Evolutionary conservation across 208 protist species (phyloP).

Genomic region (Crithidia expoeki): DNA sequence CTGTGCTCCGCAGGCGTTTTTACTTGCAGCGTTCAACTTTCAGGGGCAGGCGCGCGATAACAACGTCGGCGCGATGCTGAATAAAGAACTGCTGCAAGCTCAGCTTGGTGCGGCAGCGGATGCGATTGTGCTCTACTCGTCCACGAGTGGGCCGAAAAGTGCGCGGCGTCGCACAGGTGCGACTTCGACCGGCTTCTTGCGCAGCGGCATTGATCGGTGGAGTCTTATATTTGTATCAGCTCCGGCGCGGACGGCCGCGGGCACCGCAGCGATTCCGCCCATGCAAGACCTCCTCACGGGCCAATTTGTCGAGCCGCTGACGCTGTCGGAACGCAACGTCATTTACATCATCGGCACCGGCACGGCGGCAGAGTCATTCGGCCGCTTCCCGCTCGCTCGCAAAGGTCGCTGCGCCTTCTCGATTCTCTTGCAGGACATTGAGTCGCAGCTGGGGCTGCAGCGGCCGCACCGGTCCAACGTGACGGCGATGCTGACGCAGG

Average conservation of each 20-base stretch:
- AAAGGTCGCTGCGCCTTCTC: conserved; percentile 80
- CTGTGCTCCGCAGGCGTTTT: conserved; percentile 68
- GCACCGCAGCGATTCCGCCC: conserved; percentile 59
- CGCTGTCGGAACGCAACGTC: conserved; percentile 68
- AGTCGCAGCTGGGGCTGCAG: conserved; percentile 74
- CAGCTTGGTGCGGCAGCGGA: conserved; percentile 74
- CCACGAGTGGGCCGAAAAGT: conserved; percentile 23
- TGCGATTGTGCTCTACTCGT: conserved; percentile 40
- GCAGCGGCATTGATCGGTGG: conserved; percentile 42
- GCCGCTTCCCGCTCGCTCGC: conserved; percentile 67
- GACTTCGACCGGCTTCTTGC: conserved; percentile 12
- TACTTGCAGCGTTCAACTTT: conserved; percentile 83
- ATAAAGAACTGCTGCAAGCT: conserved; percentile 86
- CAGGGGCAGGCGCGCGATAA: conserved; percentile 36
- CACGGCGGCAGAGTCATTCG: conserved; percentile 72
- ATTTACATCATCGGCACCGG: conserved; percentile 90
- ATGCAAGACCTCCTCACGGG: conserved; percentile 90
- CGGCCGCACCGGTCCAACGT: conserved; percentile 61
- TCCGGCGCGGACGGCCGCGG: conserved; percentile 41
- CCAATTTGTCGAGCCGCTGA: conserved; percentile 87
- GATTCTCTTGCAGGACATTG: conserved; percentile 86
- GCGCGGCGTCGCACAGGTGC: conserved; percentile 34
- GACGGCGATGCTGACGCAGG: conserved; percentile 70
- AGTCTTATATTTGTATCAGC: conserved; percentile 78
- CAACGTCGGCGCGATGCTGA: conserved; percentile 47